These are phyloP conservation scores for Myxozyma neglecta DNA, from an alignment of 805 yeast species.

Conservation along the genomic window DNA sequence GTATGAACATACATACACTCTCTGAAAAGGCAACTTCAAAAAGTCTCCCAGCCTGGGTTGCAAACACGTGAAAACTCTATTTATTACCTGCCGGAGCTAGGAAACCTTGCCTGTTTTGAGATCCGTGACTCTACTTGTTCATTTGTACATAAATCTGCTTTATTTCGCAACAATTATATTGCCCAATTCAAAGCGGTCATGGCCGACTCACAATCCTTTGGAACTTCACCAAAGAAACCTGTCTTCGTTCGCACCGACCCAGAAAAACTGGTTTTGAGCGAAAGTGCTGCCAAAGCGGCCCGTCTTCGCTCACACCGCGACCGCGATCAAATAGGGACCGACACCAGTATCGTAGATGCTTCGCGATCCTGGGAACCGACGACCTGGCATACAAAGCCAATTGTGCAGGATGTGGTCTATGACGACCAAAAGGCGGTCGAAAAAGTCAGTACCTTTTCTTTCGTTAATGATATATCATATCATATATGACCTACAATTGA, in stretches of 20 bases:
- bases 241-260: slow-evolving; percentile 39
- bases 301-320: slow-evolving; percentile 42
- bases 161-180: neutral
- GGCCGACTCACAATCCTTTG: neutral
- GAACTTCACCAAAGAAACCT: slow-evolving; percentile 3
- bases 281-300: slow-evolving; percentile 43
- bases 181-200: neutral
- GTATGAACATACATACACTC: neutral
- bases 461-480: neutral
- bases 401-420: slow-evolving; percentile 47
- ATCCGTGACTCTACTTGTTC: neutral
- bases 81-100: neutral
- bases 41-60: neutral
- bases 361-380: slow-evolving; percentile 42
- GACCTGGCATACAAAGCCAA: slow-evolving; percentile 47
- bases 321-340: neutral
- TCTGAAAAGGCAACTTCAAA: neutral
- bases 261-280: slow-evolving; percentile 41
- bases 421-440: slow-evolving; percentile 44
- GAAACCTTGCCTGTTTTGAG: neutral
- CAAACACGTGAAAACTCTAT: neutral
- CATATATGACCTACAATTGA: neutral
- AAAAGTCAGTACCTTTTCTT: slow-evolving; percentile 19
- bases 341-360: slow-evolving; percentile 5
- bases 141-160: neutral